Evolutionary conservation across 176 grass and related monocot species (phyloP), one percentile per base, ranked within the genome.

Genomic region (Otatea glauca): DNA sequence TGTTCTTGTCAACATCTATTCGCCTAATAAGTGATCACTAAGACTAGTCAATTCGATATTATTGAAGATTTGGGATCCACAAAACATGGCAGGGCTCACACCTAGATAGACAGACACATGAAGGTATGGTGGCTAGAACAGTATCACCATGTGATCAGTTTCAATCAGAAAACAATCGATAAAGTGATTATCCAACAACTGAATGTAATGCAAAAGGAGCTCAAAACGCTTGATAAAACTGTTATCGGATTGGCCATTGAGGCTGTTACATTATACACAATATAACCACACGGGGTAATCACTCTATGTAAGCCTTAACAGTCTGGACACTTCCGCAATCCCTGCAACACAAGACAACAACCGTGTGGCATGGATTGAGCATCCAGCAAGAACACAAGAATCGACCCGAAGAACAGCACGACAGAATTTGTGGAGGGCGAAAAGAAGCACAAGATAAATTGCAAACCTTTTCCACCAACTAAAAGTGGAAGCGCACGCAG

Each of bases 11-110:
- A 6, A 29, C 45, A 76, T 60, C 86, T 69, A 74, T 73, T 71
- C 61, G 48, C 72, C 50, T n/a, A 74, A 69, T 0, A 68, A 68
- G 45, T 8, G 64, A 47, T 21, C 73, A 65, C 43, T 38, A 73
- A 44, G 84, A 39, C 68, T 72, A 53, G 51, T 69, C 61, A 63
- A 62, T 68, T 87, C 12, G 25, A 69, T 51, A 80, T 65, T 61
- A 90, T 84, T 75, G 71, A 55, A 74, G 5, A 27, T 8, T 18
- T 59, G 74, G 67, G 39, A 84, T 87, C 75, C 58, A 86, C 83
- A 77, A 78, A 45, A 72, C 78, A 83, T 72, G 38, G 45, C 65
- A 65, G 59, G 68, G 11, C 39, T 62, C 49, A 66, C 48, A 51
- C 48, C 73, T 72, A 42, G 77, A 63, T 34, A n/a, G n/a, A n/a